Evolutionary conservation across 2,329 filamentous ascomycete genomes (phyloP).

Genomic region (Colletotrichum simmondsii): DNA sequence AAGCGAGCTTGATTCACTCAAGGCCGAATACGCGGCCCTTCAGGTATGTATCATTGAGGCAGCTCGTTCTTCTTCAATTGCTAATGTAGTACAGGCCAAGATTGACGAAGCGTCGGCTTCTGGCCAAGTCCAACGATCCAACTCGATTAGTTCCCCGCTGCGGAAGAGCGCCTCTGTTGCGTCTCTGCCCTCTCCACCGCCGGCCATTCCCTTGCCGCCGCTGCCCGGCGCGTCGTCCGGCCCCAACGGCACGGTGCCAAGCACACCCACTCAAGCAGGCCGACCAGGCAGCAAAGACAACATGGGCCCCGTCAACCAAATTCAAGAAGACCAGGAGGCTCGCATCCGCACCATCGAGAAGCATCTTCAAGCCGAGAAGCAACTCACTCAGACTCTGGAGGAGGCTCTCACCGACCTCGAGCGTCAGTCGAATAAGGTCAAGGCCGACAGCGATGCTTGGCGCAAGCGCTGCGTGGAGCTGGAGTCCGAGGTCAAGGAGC

Average conservation of each 20-base stretch:
- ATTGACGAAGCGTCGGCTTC: slow-evolving; percentile 11
- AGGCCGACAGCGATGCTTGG: slow-evolving; percentile 90
- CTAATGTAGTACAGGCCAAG: slow-evolving; percentile 59
- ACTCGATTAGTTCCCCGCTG: slow-evolving; percentile 73
- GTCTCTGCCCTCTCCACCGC: slow-evolving; percentile 91
- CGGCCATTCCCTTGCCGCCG: slow-evolving; percentile 94
- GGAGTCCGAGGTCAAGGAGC: slow-evolving; percentile 77
- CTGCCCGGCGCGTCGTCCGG: slow-evolving; percentile 71
- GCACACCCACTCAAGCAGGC: slow-evolving; percentile 62
- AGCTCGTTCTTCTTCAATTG: neutral
- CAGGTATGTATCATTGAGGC: slow-evolving; percentile 68
- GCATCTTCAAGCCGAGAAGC: slow-evolving; percentile 94
- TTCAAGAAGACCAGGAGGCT: slow-evolving; percentile 94
- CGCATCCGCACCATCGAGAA: slow-evolving; percentile 97
- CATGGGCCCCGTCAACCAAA: slow-evolving; percentile 73
- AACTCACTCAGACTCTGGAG: slow-evolving; percentile 93
- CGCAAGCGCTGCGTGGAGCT: slow-evolving; percentile 84
- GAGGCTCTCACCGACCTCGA: slow-evolving; percentile 96
- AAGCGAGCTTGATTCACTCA: slow-evolving; percentile 73
- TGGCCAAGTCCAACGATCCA: slow-evolving; percentile 65
- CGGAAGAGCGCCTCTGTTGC: slow-evolving; percentile 87
- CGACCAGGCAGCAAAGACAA: slow-evolving; percentile 86
- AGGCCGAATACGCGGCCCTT: slow-evolving; percentile 78
- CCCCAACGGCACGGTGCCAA: slow-evolving; percentile 53
- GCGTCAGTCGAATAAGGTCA: slow-evolving; percentile 89